phyloP scores from a whole-genome alignment of 2,329 filamentous ascomycete genomes.

The Aspergillus aculeatus region DNA sequence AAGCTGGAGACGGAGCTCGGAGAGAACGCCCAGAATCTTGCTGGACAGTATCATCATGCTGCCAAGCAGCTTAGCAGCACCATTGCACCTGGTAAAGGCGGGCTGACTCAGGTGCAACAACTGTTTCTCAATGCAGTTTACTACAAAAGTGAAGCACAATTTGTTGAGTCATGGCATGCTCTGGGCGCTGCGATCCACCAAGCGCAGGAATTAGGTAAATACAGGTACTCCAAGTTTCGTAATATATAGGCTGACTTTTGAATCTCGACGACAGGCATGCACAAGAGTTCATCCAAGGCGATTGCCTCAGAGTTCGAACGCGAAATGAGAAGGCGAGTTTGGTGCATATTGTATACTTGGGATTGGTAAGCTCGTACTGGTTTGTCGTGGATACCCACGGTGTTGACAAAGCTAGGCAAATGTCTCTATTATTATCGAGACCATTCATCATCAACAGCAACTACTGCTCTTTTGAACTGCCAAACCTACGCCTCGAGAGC shows the following conservation, averaged over 20 bases:
- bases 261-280: slow-evolving; percentile 21
- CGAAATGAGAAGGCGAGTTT: slow-evolving; percentile 49
- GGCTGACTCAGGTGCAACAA: slow-evolving; percentile 50
- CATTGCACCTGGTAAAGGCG: slow-evolving; percentile 46
- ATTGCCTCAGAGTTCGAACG: slow-evolving; percentile 47
- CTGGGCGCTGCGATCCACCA: slow-evolving; percentile 47
- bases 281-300: slow-evolving; percentile 39
- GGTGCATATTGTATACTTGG: slow-evolving; percentile 50
- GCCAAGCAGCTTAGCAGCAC: slow-evolving; percentile 46
- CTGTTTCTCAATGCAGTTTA: slow-evolving; percentile 50
- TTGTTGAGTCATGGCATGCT: slow-evolving; percentile 52
- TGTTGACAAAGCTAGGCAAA: slow-evolving; percentile 32
- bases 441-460: slow-evolving; percentile 47
- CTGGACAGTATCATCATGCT: slow-evolving; percentile 43
- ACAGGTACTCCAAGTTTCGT: background rate
- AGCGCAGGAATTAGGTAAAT: slow-evolving; percentile 50
- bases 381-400: background rate
- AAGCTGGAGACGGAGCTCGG: slow-evolving; percentile 49
- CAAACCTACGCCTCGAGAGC: slow-evolving; percentile 39
- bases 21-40: slow-evolving; percentile 39
- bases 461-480: slow-evolving; percentile 41
- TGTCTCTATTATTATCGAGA: slow-evolving; percentile 45
- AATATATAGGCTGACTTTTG: background rate
- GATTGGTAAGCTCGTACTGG: slow-evolving; percentile 42
- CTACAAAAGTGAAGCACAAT: slow-evolving; percentile 49